These are phyloP conservation scores for Piper betle DNA, from an alignment of 164 flowering plant genomes.

Conservation along the genomic window DNA sequence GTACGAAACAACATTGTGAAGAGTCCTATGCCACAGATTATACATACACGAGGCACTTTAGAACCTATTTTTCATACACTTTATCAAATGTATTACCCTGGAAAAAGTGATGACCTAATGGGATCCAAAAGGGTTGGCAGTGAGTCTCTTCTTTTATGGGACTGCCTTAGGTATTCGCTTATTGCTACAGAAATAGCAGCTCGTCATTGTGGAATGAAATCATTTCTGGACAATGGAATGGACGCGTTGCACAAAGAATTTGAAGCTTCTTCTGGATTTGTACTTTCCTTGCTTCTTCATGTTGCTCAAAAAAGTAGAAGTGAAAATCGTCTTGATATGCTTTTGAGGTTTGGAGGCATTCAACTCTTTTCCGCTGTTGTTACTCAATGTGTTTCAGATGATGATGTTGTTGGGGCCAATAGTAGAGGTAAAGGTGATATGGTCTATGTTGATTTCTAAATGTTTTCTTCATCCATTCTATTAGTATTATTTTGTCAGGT, in stretches of 20 bases:
- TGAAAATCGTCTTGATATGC: conserved; percentile 35
- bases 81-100: conserved; percentile 53
- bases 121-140: conserved; percentile 37
- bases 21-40: conserved; percentile 17
- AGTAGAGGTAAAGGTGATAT: conserved; percentile 28
- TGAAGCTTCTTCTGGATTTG: conserved; percentile 49
- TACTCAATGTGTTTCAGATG: conserved; percentile 34
- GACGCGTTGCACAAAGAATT: conserved; percentile 46
- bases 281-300: conserved; percentile 49
- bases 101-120: conserved; percentile 23
- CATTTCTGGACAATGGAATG: conserved; percentile 30
- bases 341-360: conserved; percentile 63
- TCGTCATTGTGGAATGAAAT: conserved; percentile 35
- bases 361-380: conserved; percentile 56
- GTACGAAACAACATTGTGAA: conserved; percentile 25
- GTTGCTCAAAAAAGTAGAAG: conserved; percentile 33
- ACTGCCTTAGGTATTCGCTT: conserved; percentile 71
- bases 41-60: conserved; percentile 21
- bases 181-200: conserved; percentile 78
- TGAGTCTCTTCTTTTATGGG: conserved; percentile 61
- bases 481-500: too few relatives aligned
- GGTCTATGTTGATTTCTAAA: too few relatives aligned
- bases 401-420: conserved; percentile 14
- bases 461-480: too few relatives aligned
- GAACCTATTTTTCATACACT: conserved; percentile 38